Conservation (phyloP, 1,284 basidiomycete species). For the Malassezia dermatis region DNA sequence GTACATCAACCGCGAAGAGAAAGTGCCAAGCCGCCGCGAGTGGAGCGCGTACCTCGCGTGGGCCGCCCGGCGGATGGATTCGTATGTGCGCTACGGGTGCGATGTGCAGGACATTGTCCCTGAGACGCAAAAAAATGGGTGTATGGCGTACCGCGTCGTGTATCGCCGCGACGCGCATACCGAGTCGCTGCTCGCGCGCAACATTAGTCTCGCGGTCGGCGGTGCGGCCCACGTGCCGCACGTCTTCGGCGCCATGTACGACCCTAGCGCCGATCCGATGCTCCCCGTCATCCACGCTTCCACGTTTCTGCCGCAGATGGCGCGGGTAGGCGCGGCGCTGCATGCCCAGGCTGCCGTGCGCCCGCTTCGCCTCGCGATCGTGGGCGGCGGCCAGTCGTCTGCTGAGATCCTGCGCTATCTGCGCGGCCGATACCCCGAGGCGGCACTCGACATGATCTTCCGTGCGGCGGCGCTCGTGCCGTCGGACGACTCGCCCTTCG, state of each 20-base stretch:
- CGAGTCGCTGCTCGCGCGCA: conserved; percentile 24
- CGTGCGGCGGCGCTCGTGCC: conserved; percentile 41
- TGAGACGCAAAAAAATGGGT: conserved; percentile 18
- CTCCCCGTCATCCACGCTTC: conserved; percentile 36
- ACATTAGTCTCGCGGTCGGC: conserved; percentile 39
- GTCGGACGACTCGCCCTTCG: conserved; percentile 42
- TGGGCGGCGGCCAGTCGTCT: conserved; percentile 44
- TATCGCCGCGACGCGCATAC: conserved; percentile 23
- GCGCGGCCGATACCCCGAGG: conserved; percentile 35
- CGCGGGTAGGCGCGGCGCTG: conserved; percentile 25
- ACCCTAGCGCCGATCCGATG: conserved; percentile 4
- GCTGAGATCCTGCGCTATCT: conserved; percentile 44
- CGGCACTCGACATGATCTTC: conserved; percentile 40
- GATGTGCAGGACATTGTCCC: conserved; percentile 36
- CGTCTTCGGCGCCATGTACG: conserved; percentile 25
- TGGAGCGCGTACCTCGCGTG: conserved; percentile 47
- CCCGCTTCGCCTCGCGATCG: conserved; percentile 35
- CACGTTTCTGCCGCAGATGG: conserved; percentile 35
- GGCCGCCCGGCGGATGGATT: conserved; percentile 38
- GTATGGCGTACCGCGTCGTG: conserved; percentile 11
- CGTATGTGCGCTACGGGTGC: conserved; percentile 33
- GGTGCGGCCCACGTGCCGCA: conserved; percentile 31
- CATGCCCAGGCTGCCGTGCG: conserved; percentile 11
- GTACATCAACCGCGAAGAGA: conserved; percentile 46
- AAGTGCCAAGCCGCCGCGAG: conserved; percentile 40